Base-by-base conservation (phyloP, 78 protist genomes). In the Dictyostelium capitatum region DNA sequence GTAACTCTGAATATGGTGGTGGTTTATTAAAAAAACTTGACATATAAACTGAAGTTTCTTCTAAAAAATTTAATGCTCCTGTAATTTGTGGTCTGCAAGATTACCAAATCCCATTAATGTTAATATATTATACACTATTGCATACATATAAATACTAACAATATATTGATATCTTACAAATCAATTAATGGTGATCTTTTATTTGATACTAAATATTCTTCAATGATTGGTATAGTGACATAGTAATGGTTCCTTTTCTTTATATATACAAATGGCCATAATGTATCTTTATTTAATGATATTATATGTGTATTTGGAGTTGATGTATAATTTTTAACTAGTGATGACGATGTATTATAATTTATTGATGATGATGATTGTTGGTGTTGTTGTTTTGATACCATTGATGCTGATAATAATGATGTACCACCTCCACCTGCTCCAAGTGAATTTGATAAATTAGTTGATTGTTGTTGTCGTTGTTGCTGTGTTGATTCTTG, bases 261-360 rank as follows among this genome's bases (percentile, higher is more conserved):
- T 15, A 87, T 74, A 48, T 87, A 87, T 17, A 87, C 23, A 15
- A 87, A 47, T 23, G 93, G 93, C 93, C 93, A 87, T 12, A 87
- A 20, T 77, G 53, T 87, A 47, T 77, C 93, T 57, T 77, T 77
- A 59, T 50, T 50, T 7, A 87, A n/a, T 64, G 93, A 87, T 77
- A 87, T 50, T 62, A 87, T 54, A 77, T 87, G 93, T 75, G 93
- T 87, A 20, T 87, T 87, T 43, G 93, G 93, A 59, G 93, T 87
- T 12, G 80, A 25, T 51, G 32, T 15, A 59, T 74, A 74, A n/a
- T 46, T 25, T 69, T 50, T 57, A 50, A 54, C 28, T 28, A 57
- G 10, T 30, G 80, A 32, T 69, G 85, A 23, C 1, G 37, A 43
- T 69, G 23, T 46, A 43, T 41, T 62, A 12, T 19, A 5, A 69